Evolutionary conservation across 2,329 filamentous ascomycete genomes (phyloP).

Genomic region (Claviceps spartinae): DNA sequence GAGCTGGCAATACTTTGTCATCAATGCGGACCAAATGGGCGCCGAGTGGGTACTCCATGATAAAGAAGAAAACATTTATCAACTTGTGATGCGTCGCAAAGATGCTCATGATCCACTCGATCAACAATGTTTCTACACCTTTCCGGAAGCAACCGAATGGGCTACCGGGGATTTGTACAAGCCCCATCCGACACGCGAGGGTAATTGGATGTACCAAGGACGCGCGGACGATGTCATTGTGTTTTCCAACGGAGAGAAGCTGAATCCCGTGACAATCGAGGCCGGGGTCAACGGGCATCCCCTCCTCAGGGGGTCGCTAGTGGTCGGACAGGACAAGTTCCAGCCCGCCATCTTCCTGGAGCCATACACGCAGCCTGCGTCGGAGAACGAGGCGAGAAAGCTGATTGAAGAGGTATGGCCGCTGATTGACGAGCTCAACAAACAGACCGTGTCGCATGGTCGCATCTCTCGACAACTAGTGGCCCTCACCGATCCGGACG

Average conservation of each 20-base stretch:
- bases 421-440: constrained; percentile 27
- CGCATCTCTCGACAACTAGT: constrained; percentile 29
- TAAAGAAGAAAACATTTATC: constrained; percentile 6
- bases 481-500: constrained; percentile 22
- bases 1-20: constrained; percentile 30
- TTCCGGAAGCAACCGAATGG: constrained; percentile 22
- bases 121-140: constrained; percentile 23
- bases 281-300: constrained; percentile 16
- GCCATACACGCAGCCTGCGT: constrained; percentile 18
- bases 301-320: constrained; percentile 16
- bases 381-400: constrained; percentile 8
- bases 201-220: constrained; percentile 23
- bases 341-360: constrained; percentile 36
- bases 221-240: constrained; percentile 28
- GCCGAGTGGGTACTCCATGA: constrained; percentile 22
- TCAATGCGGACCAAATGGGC: constrained; percentile 27
- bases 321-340: constrained; percentile 31
- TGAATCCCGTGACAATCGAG: constrained; percentile 27
- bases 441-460: constrained; percentile 30
- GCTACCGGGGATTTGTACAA: constrained; percentile 24
- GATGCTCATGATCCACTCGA: constrained; percentile 19
- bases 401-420: constrained; percentile 32
- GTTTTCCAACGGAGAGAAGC: constrained; percentile 27
- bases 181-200: constrained; percentile 18
- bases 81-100: constrained; percentile 25